Conservation (phyloP, 2,329 filamentous ascomycete genomes). For the Emmonsiellopsis sp. region DNA sequence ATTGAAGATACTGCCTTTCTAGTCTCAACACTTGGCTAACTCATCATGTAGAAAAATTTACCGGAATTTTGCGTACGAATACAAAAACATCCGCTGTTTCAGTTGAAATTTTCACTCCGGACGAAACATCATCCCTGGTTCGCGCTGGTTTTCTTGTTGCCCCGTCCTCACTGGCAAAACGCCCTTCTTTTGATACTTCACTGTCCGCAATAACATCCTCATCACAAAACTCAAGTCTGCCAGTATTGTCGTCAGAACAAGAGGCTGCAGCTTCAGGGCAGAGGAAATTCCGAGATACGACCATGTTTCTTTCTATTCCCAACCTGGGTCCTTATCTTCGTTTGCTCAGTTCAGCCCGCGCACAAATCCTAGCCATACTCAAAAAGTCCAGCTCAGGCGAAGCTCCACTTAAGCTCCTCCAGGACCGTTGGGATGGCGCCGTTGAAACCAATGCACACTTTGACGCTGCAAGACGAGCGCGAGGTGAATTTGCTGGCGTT, state of each 20-base stretch:
- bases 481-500: slow-evolving; percentile 47
- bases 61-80: slow-evolving; percentile 37
- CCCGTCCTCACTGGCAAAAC: slow-evolving; percentile 31
- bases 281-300: slow-evolving; percentile 18
- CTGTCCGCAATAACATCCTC: slow-evolving; percentile 22
- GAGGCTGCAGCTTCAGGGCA: slow-evolving; percentile 2
- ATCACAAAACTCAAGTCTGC: slow-evolving; percentile 6
- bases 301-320: slow-evolving; percentile 48
- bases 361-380: slow-evolving; percentile 46
- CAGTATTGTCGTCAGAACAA: not conserved
- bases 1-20: slow-evolving; percentile 14
- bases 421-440: slow-evolving; percentile 57
- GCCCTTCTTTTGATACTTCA: slow-evolving; percentile 35
- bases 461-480: slow-evolving; percentile 42
- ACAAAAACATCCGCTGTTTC: slow-evolving; percentile 40
- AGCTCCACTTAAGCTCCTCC: slow-evolving; percentile 44
- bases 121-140: slow-evolving; percentile 42
- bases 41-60: slow-evolving; percentile 42
- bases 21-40: slow-evolving; percentile 41
- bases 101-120: slow-evolving; percentile 34
- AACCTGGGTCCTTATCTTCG: slow-evolving; percentile 53
- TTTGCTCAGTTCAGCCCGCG: slow-evolving; percentile 45
- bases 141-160: slow-evolving; percentile 48
- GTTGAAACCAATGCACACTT: slow-evolving; percentile 38
- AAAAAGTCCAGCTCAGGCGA: slow-evolving; percentile 45